A percentile compares a stretch with the other conserved stretches of the same genome.
Conservation (phyloP, 441 rosid genomes). For the Eutrema salsugineum region DNA sequence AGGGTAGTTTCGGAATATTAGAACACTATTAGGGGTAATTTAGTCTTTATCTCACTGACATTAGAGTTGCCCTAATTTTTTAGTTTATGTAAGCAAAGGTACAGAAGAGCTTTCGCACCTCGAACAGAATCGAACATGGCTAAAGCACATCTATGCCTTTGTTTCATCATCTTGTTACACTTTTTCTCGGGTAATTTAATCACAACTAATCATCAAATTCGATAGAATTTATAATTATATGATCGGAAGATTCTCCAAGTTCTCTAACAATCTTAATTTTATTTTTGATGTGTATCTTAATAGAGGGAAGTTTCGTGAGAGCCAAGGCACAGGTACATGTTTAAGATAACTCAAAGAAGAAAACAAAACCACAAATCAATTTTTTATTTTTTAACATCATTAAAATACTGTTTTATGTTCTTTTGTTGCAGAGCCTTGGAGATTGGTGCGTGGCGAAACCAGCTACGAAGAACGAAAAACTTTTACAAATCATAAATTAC, state of each 20-base stretch:
- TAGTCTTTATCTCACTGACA: no score
- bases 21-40: no score
- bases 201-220: background rate
- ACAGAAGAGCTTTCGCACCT: background rate
- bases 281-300: background rate
- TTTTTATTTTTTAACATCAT: no score
- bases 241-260: background rate
- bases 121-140: conserved; percentile 7
- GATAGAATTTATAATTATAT: background rate
- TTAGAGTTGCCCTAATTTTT: no score
- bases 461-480: background rate
- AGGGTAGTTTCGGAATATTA: no score
- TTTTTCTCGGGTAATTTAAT: background rate
- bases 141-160: conserved; percentile 9
- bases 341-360: background rate
- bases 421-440: background rate
- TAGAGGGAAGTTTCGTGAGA: background rate
- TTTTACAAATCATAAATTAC: background rate
- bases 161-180: conserved; percentile 8
- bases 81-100: background rate
- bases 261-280: background rate
- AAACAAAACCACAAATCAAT: background rate
- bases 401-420: no score
- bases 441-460: conserved; percentile 19
- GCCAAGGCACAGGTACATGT: background rate